Conservation (phyloP, 2,329 filamentous ascomycete species). For the Alternaria hordeiaustralica region DNA sequence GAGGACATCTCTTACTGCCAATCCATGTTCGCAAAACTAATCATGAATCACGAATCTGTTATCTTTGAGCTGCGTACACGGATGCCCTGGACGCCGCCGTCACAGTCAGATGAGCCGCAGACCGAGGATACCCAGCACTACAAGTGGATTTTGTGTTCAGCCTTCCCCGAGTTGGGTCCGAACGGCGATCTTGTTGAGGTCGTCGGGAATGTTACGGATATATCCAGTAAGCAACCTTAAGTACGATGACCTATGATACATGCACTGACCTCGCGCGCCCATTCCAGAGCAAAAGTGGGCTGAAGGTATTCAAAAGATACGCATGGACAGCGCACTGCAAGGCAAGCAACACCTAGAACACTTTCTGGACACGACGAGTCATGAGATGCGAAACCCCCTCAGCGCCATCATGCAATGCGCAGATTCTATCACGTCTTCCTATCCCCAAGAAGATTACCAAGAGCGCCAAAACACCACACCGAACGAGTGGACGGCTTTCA, state of each 20-base stretch:
- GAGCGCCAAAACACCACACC: constrained; percentile 6
- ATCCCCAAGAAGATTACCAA: constrained; percentile 20
- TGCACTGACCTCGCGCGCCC: background rate
- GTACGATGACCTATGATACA: background rate
- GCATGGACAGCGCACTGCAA: constrained; percentile 39
- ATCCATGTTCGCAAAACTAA: constrained; percentile 38
- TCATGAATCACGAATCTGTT: constrained; percentile 41
- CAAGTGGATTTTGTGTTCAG: constrained; percentile 41
- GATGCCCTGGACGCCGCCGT: constrained; percentile 42
- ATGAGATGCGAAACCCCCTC: constrained; percentile 55
- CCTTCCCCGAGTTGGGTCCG: constrained; percentile 32
- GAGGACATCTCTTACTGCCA: constrained; percentile 46
- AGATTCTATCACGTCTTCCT: constrained; percentile 45
- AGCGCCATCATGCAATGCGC: constrained; percentile 53
- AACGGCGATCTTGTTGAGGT: constrained; percentile 37
- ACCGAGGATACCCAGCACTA: constrained; percentile 20
- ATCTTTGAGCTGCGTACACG: constrained; percentile 48
- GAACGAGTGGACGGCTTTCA: constrained; percentile 19
- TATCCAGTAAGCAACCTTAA: constrained; percentile 21
- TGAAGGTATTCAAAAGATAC: constrained; percentile 41
- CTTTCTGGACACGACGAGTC: constrained; percentile 45
- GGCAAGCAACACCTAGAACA: constrained; percentile 43
- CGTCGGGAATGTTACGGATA: constrained; percentile 47
- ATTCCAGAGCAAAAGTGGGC: constrained; percentile 42
- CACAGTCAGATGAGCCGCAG: constrained; percentile 18